Evolutionary conservation across 2,329 filamentous ascomycete species (phyloP), one percentile per base, ranked within the genome.

Genomic region (Periglandula ipomoeae): DNA sequence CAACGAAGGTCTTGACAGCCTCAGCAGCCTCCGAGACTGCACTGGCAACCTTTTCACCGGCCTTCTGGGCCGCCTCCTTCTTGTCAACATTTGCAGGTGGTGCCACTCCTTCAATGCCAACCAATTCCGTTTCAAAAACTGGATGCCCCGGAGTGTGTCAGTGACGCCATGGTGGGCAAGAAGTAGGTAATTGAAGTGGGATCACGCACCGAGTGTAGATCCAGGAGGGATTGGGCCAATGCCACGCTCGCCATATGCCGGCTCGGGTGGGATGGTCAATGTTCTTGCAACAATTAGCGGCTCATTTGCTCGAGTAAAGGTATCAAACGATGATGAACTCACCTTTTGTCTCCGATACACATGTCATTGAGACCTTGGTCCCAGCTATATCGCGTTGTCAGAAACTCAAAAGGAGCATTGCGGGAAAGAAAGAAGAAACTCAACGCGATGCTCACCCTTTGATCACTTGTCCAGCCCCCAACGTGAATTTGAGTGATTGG

Each of bases 281-380:
- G 81, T 91, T 58, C 85, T 79, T 52, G 8, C 35, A 42, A 17
- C 47, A 52, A 39, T 55, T 35, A 53, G 50, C 34, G 19, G n/a
- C 20, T 23, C 35, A 22, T 5, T 22, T 34, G 17, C 3, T 22
- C 10, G 11, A 22, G 10, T 11, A 34, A 17, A 2, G 9, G 5
- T 11, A 2, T 22, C n/a, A 24, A n/a, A 13, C 19, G 13, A 4
- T 17, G 11, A 26, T 34, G 26, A 50, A 58, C 67, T 69, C 59
- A 73, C 75, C 78, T 80, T 75, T 90, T 91, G 75, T 97, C 91
- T 53, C 93, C 91, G 58, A 94, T 85, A 70, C 93, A 97, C 90
- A 97, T 96, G 62, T 87, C 87, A 47, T 93, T 59, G 35, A 97
- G 77, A 44, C 91, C 91, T 64, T 94, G 70, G 60, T 97, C 91